Evolutionary conservation across 257 asterid species (phyloP), one percentile per base, ranked within the genome.

Genomic region (Oldenlandia corymbosa): DNA sequence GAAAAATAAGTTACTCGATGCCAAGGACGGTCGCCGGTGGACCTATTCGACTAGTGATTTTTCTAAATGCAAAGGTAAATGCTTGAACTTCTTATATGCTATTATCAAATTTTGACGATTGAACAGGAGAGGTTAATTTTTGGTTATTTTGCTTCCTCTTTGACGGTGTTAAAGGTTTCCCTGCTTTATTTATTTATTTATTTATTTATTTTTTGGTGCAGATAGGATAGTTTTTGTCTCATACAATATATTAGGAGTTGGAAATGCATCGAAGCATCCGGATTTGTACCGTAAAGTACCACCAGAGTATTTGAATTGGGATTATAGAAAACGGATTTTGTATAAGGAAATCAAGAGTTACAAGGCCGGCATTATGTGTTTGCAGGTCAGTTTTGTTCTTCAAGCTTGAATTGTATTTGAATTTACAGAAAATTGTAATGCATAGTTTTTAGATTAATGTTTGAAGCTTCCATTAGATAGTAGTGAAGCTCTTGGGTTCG

Each of bases 231-330:
- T 86, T 52, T 61, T 91, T 71, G 78, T 86, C 65, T 86, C 95
- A 10, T 88, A 91, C 74, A 91, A 91, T 75, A 67, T 91, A 73
- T 83, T 91, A 71, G 98, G 95, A 5, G 94, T 75, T 36, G 83
- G 80, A 50, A 91, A 91, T 78, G 87, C 88, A 23, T 46, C 59
- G 50, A 80, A 75, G 39, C 98, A 91, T 79, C 86, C 82, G 12
- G 68, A 91, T 52, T 70, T 88, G 64, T 91, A 91, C 77, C 53
- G 36, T 20, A 72, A 76, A 45, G 84, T 84, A 37, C 37, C 75
- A 10, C 82, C 83, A 18, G 66, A 80, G 36, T 75, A 75, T 63
- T 71, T 91, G 79, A 84, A 83, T 61, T 91, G 98, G 98, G 80
- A 78, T 34, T 78, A 80, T 62, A 79, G 98, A 42, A 88, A 84